Percentiles rank a stretch among this genome's conserved stretches.
phyloP scores from a whole-genome alignment of 345 rosid genomes.

The Acer campestre region DNA sequence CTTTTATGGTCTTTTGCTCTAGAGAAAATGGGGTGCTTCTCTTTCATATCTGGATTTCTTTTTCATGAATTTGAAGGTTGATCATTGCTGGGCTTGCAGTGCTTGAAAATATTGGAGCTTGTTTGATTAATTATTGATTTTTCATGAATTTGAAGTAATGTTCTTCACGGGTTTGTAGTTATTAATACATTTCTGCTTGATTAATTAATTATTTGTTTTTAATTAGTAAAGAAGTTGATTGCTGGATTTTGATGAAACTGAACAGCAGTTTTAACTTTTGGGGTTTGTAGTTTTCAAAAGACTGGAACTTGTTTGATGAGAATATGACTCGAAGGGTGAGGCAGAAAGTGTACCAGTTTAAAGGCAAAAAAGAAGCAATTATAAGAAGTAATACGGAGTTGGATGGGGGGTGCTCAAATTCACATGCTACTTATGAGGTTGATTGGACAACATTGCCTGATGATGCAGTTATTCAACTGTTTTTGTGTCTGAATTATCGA shows the following conservation, averaged over 20 bases:
- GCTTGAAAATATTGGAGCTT: neutral
- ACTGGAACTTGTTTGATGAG: constrained; percentile 15
- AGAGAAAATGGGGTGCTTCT: neutral
- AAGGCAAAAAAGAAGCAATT: constrained; percentile 16
- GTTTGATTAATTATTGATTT: constrained; percentile 11
- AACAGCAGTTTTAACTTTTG: constrained; percentile 1
- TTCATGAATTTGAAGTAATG: neutral
- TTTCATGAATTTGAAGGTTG: neutral
- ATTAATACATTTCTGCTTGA: neutral
- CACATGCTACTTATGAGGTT: constrained; percentile 4
- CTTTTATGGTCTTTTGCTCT: neutral
- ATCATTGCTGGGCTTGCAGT: constrained; percentile 2
- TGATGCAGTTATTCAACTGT: constrained; percentile 36
- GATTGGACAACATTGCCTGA: constrained; percentile 47
- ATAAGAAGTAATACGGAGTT: constrained; percentile 22
- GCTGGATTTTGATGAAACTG: neutral
- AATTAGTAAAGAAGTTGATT: neutral
- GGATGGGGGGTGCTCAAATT: constrained; percentile 22
- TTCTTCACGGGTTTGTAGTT: neutral
- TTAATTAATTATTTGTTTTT: neutral
- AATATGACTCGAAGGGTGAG: constrained; percentile 33
- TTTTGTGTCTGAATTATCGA: constrained; percentile 32
- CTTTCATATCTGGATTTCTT: neutral
- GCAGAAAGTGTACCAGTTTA: constrained; percentile 28
- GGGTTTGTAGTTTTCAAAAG: constrained; percentile 3